Conservation (phyloP, 1,284 basidiomycete species). For the Papiliotrema nemorosa region DNA sequence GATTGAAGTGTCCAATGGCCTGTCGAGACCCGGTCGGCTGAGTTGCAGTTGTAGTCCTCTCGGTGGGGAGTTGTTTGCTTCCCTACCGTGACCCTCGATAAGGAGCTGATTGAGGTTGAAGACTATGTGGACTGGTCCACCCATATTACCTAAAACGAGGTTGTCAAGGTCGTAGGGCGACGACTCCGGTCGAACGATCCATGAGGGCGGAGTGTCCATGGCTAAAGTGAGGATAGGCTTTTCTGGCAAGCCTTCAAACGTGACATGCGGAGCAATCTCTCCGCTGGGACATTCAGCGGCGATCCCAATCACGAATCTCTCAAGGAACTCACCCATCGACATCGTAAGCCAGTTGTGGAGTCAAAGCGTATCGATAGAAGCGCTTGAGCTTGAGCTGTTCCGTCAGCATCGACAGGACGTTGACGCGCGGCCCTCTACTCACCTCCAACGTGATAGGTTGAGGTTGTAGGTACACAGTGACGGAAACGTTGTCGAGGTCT, state of each 20-base stretch:
- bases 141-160: conserved; percentile 69
- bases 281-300: conserved; percentile 19
- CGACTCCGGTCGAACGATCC: conserved; percentile 86
- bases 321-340: conserved; percentile 59
- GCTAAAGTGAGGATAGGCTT: conserved; percentile 82
- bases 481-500: conserved; percentile 54
- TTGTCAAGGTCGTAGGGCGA: conserved; percentile 94
- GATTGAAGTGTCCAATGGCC: conserved; percentile 77
- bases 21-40: conserved; percentile 51
- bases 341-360: conserved; percentile 63
- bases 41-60: conserved; percentile 83
- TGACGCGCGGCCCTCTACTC: conserved; percentile 14
- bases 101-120: conserved; percentile 89
- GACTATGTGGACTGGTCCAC: conserved; percentile 62
- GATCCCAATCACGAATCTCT: too few relatives aligned
- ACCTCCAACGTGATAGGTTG: conserved; percentile 62
- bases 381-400: conserved; percentile 78
- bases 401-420: background rate
- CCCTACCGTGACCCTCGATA: conserved; percentile 89
- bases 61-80: conserved; percentile 63
- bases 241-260: conserved; percentile 53
- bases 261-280: conserved; percentile 50
- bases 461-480: conserved; percentile 76
- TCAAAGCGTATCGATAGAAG: conserved; percentile 83
- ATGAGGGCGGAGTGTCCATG: conserved; percentile 83